Evolutionary conservation across 169 alveolate species (phyloP), one percentile per base, ranked within the genome.

Genomic region (Sarcocystis neurona): DNA sequence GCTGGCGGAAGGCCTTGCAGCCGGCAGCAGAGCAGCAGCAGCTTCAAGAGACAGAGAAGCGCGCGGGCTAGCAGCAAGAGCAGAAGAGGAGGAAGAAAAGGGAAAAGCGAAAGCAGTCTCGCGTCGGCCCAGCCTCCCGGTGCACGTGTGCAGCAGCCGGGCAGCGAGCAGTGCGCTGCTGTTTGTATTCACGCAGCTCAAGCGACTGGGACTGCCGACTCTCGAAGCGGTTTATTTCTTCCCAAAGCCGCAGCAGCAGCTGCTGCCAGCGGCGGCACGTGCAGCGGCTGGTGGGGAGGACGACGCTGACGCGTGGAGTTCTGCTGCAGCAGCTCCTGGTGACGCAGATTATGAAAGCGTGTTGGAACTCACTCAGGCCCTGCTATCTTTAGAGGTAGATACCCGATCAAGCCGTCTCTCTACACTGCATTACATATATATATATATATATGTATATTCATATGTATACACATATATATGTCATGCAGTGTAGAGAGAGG

Each of bases 101-200:
- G 43, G 30, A 6, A 27, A 43, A 15, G 75, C 27, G 41, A 15
- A n/a, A n/a, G 75, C 1, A n/a, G 75, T n/a, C 43, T 15, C 32
- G 75, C 20, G 20, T 63, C 2, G 44, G 44, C 75, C 8, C 41
- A 37, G 27, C 8, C 75, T 63, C 75, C 75, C 75, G 0, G 44
- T 63, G 75, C 75, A 10, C 75, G 27, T 4, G 75, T 41, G 39
- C 75, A 30, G 41, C 82, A 39, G 82, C 82, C 82, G 82, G 41
- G 82, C 82, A 2, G 82, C 82, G 23, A 72, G 82, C 82, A 72
- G 58, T n/a, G 82, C 82, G 34, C 27, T 39, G 82, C 82, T 72
- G 15, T 39, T 72, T n/a, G 56, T 72, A 53, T 72, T 39, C 27
- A 39, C 34, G n/a, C 82, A 72, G 56, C 56, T 72, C 43, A 72